Evolutionary conservation across 805 yeast species (phyloP), one percentile per base, ranked within the genome.

Genomic region (Metschnikowia lochheadii): DNA sequence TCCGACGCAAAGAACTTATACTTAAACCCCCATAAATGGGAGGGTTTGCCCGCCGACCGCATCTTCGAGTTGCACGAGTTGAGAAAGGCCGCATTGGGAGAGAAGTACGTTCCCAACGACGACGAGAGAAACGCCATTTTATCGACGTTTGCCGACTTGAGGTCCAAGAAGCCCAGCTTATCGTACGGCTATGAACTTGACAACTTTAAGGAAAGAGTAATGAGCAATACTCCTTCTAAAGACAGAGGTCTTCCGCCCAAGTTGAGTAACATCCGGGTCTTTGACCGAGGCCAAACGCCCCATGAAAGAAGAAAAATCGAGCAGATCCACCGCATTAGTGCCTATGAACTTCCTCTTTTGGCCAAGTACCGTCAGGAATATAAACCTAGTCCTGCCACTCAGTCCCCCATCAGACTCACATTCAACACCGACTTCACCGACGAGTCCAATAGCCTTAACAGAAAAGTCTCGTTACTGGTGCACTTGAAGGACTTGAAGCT

Each of bases 341-440:
- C 97, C 0, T 92, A 85, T 69, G 98, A 92, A 65, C 78, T 92
- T 76, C 99, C 99, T 6, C 78, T 82, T 49, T 76, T 94, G 56
- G 83, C 84, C 39, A 83, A 89, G 66, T 87, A 77, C 64, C 84
- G 92, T 58, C 82, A 85, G 67, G 77, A 76, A 52, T 91, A 87
- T 71, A 65, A 62, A 33, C 84, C 84, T 18, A 73, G 74, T 13
- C 57, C 75, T 5, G 57, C 58, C 10, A 63, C 61, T 15, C 71
- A 74, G 26, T 66, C 75, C 8, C 89, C 90, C 5, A 72, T 90
- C 38, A 73, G 74, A 36, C 87, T 86, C 62, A 81, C 83, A 58
- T 91, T 84, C 71, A 63, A 63, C 34, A 81, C 87, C 15, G 82
- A 86, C 39, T 87, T 83, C 61, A 64, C 84, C 14, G 91, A 92